A percentile compares a stretch with the other conserved stretches of the same genome.
These are phyloP conservation scores for Trichosporon coremiiforme DNA, from an alignment of 1,284 basidiomycete genomes.

Conservation along the genomic window DNA sequence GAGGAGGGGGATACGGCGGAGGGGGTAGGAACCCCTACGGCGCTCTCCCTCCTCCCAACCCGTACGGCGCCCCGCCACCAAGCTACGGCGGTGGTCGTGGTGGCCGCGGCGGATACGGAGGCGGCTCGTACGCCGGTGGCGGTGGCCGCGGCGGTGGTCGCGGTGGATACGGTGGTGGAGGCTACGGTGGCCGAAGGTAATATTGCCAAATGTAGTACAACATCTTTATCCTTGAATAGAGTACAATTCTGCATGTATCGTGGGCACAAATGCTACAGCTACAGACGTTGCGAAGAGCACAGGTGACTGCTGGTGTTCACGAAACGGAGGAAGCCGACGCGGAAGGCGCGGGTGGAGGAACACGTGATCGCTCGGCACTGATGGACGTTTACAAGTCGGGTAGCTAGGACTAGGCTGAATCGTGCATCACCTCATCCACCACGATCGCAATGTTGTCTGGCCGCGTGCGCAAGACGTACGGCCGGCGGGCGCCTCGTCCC, in stretches of 20 bases:
- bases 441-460: slow-evolving; percentile 11
- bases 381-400: slow-evolving; percentile 5
- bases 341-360: not conserved
- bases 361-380: slow-evolving; percentile 13
- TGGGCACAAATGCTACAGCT: not conserved
- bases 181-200: slow-evolving; percentile 43
- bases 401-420: not conserved
- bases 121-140: slow-evolving; percentile 9
- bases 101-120: slow-evolving; percentile 22
- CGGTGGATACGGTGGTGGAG: slow-evolving; percentile 59
- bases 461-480: slow-evolving; percentile 17
- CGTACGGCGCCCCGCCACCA: slow-evolving; percentile 1
- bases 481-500: not conserved
- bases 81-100: slow-evolving; percentile 20
- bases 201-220: slow-evolving; percentile 4
- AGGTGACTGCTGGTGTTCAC: not conserved
- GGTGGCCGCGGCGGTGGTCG: slow-evolving; percentile 23
- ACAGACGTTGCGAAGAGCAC: not conserved
- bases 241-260: slow-evolving; percentile 14
- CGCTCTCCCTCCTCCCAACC: slow-evolving; percentile 21
- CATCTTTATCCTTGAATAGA: slow-evolving; percentile 14
- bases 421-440: not conserved
- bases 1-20: slow-evolving; percentile 21
- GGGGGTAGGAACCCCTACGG: slow-evolving; percentile 28
- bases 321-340: slow-evolving; percentile 13